Percentiles rank a stretch among this genome's conserved stretches.
phyloP scores from a whole-genome alignment of 2,329 filamentous ascomycete species.

The Ceratocystis harringtonii region DNA sequence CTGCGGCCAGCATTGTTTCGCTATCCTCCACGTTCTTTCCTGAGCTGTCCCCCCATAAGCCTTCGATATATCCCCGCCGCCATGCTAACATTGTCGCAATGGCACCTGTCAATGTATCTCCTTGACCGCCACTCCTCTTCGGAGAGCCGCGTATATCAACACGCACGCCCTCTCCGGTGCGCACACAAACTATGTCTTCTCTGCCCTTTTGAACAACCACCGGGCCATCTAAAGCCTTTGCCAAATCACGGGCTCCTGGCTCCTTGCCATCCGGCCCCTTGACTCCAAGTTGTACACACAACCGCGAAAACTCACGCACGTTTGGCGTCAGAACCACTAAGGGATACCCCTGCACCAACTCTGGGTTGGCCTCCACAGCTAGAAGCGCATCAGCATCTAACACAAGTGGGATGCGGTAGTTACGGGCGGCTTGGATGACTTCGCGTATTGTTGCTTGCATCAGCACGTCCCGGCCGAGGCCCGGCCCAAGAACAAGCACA shows the following conservation, averaged over 20 bases:
- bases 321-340: conserved; percentile 88
- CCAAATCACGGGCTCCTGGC: conserved; percentile 44
- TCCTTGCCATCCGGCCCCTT: conserved; percentile 31
- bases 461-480: conserved; percentile 72
- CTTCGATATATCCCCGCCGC: conserved; percentile 72
- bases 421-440: conserved; percentile 65
- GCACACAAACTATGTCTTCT: conserved; percentile 51
- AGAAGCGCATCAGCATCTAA: conserved; percentile 81
- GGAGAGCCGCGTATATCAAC: conserved; percentile 69
- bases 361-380: conserved; percentile 60
- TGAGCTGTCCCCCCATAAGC: conserved; percentile 52
- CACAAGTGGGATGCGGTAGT: conserved; percentile 61
- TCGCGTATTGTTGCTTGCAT: conserved; percentile 77
- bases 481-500: conserved; percentile 83
- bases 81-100: conserved; percentile 81
- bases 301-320: conserved; percentile 73
- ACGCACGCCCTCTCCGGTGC: neutral
- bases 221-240: conserved; percentile 67
- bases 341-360: conserved; percentile 63
- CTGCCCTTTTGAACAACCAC: conserved; percentile 82
- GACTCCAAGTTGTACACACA: conserved; percentile 53
- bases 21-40: conserved; percentile 24
- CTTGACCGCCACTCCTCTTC: conserved; percentile 88
- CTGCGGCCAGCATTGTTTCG: conserved; percentile 60
- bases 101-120: conserved; percentile 82